phyloP scores from a whole-genome alignment of 73 alveolate genomes.

The Tetrahymena elliotti region DNA sequence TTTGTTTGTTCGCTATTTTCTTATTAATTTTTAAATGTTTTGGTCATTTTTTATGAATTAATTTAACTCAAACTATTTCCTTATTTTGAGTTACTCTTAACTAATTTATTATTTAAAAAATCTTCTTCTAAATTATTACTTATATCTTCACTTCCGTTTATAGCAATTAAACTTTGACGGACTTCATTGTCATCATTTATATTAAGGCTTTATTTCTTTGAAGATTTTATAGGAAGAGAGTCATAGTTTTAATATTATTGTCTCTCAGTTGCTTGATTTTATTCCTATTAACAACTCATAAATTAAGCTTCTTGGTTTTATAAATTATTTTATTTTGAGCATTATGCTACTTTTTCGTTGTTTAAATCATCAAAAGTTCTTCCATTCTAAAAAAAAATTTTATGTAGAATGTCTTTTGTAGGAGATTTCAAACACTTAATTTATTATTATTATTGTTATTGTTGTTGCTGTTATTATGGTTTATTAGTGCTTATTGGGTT shows the following conservation, averaged over 20 bases:
- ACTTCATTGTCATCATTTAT: background rate
- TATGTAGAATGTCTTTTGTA: background rate
- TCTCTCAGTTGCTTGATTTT: background rate
- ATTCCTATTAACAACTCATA: background rate
- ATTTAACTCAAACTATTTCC: background rate
- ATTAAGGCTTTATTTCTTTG: background rate
- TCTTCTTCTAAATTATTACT: background rate
- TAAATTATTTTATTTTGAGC: background rate
- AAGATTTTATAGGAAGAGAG: background rate
- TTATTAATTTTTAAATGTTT: background rate
- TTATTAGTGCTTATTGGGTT: background rate
- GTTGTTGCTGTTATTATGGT: background rate
- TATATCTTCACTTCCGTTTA: background rate
- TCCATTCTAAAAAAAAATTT: background rate
- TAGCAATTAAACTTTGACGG: background rate
- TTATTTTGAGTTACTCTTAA: background rate
- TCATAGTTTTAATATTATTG: too few species aligned
- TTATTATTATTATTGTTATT: background rate
- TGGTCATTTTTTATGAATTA: background rate
- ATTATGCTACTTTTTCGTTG: background rate
- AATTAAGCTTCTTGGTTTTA: background rate
- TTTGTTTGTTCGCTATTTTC: background rate
- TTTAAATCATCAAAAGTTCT: background rate
- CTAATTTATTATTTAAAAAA: background rate
- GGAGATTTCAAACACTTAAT: background rate